Conservation (phyloP, 495 filamentous ascomycete genomes). For the Aspergillus panamensis region DNA sequence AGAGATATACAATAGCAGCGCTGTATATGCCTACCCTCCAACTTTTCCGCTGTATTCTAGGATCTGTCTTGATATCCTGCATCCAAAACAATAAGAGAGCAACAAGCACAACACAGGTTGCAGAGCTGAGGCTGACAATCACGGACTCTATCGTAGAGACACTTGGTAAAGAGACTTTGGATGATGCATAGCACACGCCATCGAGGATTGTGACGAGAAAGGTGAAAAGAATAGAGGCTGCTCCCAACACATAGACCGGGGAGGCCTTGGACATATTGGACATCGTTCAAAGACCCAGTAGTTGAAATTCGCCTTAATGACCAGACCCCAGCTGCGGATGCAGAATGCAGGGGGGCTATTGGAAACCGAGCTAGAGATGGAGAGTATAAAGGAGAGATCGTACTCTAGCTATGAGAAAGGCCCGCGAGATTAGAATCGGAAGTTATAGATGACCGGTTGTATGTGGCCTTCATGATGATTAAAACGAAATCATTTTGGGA, state of each 20-base stretch:
- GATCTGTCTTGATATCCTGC: slow-evolving; percentile 22
- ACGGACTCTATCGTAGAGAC: slow-evolving; percentile 24
- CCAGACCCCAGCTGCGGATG: no score
- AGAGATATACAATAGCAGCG: slow-evolving; percentile 28
- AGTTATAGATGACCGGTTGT: neutral
- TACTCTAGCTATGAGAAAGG: slow-evolving; percentile 2
- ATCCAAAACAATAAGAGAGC: slow-evolving; percentile 27
- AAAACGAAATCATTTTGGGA: neutral
- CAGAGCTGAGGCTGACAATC: slow-evolving; percentile 27
- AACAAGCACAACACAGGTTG: slow-evolving; percentile 30
- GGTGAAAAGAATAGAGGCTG: slow-evolving; percentile 25
- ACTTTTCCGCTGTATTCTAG: slow-evolving; percentile 10
- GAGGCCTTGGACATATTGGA: slow-evolving; percentile 21
- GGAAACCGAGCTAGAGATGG: no score
- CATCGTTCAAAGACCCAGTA: neutral
- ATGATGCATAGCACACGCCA: slow-evolving; percentile 32
- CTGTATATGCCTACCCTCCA: slow-evolving; percentile 27
- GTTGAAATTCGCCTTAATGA: neutral
- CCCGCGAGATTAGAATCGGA: neutral
- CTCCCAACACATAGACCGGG: slow-evolving; percentile 28
- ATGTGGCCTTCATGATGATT: neutral
- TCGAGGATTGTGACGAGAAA: slow-evolving; percentile 33
- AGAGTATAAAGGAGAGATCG: neutral
- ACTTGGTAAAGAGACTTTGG: slow-evolving; percentile 20
- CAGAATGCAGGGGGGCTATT: no score